These are phyloP conservation scores for Rhizopogon sp. DNA, from an alignment of 768 basidiomycete genomes.

Conservation along the genomic window DNA sequence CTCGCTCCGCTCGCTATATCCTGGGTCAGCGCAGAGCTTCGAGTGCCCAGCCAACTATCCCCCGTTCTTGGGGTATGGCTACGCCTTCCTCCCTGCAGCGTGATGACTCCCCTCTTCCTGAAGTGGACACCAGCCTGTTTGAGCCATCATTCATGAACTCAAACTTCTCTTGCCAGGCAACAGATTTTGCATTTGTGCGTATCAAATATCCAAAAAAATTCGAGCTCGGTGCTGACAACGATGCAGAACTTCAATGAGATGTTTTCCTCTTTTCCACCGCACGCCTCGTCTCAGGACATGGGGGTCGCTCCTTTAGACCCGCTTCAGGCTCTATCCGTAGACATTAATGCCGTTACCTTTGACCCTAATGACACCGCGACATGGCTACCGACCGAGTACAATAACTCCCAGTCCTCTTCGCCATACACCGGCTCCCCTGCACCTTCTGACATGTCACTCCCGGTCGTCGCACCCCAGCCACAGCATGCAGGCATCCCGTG, in stretches of 20 bases:
- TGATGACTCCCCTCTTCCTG: conserved; percentile 46
- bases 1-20: conserved; percentile 35
- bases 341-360: conserved; percentile 4
- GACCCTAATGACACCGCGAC: conserved; percentile 8
- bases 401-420: conserved; percentile 28
- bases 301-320: conserved; percentile 24
- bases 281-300: conserved; percentile 12
- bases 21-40: conserved; percentile 47
- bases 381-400: conserved; percentile 10
- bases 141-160: conserved; percentile 34
- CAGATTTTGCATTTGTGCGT: conserved; percentile 15
- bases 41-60: conserved; percentile 36
- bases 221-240: not conserved
- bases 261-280: conserved; percentile 19
- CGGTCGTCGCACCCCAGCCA: conserved; percentile 23
- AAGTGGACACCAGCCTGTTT: conserved; percentile 43
- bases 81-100: conserved; percentile 28
- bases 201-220: not conserved
- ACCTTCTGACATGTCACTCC: conserved; percentile 23
- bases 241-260: conserved; percentile 18
- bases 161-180: conserved; percentile 20
- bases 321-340: conserved; percentile 8
- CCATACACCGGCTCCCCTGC: conserved; percentile 40
- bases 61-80: conserved; percentile 20
- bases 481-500: conserved; percentile 13